Conservation (phyloP, 441 rosid species). For the Gossypium davidsonii region DNA sequence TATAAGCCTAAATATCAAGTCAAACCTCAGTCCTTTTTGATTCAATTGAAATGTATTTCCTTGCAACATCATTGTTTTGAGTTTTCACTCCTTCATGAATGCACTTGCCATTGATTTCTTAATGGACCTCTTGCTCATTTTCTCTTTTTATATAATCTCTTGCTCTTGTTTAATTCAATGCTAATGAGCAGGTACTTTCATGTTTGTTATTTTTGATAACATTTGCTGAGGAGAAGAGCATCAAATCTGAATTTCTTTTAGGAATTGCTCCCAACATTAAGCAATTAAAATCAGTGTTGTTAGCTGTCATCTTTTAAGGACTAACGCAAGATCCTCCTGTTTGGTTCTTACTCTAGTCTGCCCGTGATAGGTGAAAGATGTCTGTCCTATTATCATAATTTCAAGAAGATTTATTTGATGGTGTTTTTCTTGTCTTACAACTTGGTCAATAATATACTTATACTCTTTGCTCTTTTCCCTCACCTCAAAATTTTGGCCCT, state of each 20-base stretch:
- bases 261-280: slow-evolving; percentile 5
- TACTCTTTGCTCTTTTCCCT: background rate
- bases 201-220: background rate
- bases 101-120: background rate
- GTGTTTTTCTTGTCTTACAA: background rate
- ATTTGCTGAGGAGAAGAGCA: background rate
- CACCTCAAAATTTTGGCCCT: background rate
- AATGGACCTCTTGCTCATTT: slow-evolving; percentile 6
- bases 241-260: background rate
- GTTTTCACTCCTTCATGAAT: background rate
- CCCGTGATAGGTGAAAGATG: background rate
- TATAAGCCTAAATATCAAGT: slow-evolving; percentile 19
- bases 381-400: background rate
- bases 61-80: background rate
- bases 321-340: background rate
- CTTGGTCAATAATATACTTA: background rate
- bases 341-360: background rate
- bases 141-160: background rate
- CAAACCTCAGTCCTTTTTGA: slow-evolving; percentile 19
- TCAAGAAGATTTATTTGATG: background rate
- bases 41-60: slow-evolving; percentile 15
- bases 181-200: slow-evolving; percentile 7
- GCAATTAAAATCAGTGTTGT: background rate
- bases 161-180: slow-evolving; percentile 7
- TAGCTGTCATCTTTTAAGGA: background rate